Evolutionary conservation across 257 asterid genomes (phyloP).

Genomic region (Solanum chaucha): DNA sequence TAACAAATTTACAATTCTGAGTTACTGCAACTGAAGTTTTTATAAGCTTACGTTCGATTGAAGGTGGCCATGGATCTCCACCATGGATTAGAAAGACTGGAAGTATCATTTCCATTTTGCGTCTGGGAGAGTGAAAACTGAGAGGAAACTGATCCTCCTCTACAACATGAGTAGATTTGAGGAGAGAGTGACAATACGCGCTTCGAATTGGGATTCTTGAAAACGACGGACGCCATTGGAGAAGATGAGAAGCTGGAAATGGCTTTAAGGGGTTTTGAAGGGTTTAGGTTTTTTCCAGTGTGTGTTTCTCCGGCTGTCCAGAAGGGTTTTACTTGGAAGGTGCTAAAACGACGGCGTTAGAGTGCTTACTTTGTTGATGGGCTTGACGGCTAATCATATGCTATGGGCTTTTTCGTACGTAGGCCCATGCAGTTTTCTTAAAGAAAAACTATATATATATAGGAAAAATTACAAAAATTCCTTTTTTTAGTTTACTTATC

Average conservation of each 20-base stretch:
- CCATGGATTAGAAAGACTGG: constrained; percentile 37
- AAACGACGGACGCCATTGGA: constrained; percentile 34
- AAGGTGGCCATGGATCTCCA: constrained; percentile 99
- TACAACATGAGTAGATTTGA: constrained; percentile 20
- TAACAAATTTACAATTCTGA: neutral
- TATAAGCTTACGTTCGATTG: constrained; percentile 58
- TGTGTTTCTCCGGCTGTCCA: neutral
- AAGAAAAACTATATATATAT: too few species aligned
- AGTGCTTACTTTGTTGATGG: neutral
- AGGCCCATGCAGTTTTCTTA: neutral
- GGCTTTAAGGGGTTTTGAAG: neutral
- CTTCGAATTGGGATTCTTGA: constrained; percentile 29
- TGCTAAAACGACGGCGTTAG: neutral
- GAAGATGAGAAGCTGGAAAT: neutral
- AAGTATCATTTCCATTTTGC: constrained; percentile 27
- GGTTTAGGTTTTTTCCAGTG: neutral
- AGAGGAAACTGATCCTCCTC: constrained; percentile 19
- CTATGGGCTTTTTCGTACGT: neutral
- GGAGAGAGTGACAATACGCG: constrained; percentile 27
- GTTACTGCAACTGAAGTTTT: neutral
- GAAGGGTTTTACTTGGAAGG: neutral
- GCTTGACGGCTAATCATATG: neutral
- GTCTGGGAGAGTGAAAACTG: constrained; percentile 33
- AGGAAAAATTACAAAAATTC: too few species aligned
- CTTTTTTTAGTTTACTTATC: too few species aligned